Evolutionary conservation across 1,284 basidiomycete species (phyloP).

Genomic region (Afroboletus lepidellus): DNA sequence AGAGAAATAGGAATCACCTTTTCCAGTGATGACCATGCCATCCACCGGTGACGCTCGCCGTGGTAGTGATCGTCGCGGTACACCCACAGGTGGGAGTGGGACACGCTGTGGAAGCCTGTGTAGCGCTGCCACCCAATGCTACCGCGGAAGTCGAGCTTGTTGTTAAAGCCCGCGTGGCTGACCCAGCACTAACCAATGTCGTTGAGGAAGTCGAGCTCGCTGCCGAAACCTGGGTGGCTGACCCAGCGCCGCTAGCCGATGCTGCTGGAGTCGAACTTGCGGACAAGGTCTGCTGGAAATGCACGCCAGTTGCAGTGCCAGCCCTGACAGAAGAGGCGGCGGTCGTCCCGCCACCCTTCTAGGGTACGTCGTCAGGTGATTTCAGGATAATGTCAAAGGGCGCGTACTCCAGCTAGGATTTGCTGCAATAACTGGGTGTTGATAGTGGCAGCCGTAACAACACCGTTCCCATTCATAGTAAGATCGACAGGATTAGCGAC

Average conservation of each 20-base stretch:
- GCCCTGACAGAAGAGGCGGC: neutral
- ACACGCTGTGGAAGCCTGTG: neutral
- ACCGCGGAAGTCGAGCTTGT: slow-evolving; percentile 1
- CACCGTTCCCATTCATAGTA: slow-evolving; percentile 26
- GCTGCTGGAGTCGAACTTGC: neutral
- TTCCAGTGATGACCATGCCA: neutral
- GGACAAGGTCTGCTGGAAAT: slow-evolving; percentile 1
- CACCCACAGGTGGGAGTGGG: slow-evolving; percentile 2
- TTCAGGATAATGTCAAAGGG: neutral
- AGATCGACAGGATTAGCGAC: slow-evolving; percentile 23
- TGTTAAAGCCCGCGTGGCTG: neutral
- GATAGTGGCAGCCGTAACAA: slow-evolving; percentile 27
- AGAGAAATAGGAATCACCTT: slow-evolving; percentile 7
- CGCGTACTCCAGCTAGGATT: slow-evolving; percentile 15
- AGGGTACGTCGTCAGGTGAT: slow-evolving; percentile 2
- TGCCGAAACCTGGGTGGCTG: neutral
- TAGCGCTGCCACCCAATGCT: no score
- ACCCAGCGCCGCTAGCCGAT: neutral
- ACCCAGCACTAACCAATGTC: no score
- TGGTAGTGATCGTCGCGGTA: slow-evolving; percentile 11
- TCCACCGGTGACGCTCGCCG: slow-evolving; percentile 3
- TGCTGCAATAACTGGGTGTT: slow-evolving; percentile 24
- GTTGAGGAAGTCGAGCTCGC: neutral
- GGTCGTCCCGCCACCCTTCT: slow-evolving; percentile 3
- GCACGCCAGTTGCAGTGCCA: slow-evolving; percentile 3